These are phyloP conservation scores for Paracamarosporium sp. DNA, from an alignment of 2,329 filamentous ascomycete genomes.

Conservation along the genomic window DNA sequence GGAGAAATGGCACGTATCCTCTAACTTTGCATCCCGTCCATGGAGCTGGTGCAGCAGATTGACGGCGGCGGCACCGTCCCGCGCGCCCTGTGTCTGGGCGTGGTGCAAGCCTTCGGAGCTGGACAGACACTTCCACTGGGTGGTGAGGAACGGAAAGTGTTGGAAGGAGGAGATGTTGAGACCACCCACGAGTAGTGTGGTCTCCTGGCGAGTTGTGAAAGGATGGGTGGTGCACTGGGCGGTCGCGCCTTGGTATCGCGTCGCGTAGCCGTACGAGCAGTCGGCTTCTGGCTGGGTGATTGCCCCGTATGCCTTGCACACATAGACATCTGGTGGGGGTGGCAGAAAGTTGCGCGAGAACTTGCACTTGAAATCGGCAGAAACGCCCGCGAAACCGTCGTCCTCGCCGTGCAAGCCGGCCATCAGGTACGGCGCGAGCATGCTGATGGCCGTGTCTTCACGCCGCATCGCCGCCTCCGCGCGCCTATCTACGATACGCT, in stretches of 20 bases:
- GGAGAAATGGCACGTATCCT: neutral
- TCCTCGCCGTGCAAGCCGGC: neutral
- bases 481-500: no score
- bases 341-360: neutral
- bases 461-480: neutral
- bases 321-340: neutral
- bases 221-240: neutral
- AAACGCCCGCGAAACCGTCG: neutral
- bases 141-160: slow-evolving; percentile 2
- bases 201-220: neutral
- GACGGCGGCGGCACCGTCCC: neutral
- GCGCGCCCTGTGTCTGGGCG: neutral
- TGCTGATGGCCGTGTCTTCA: neutral
- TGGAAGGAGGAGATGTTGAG: neutral
- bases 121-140: slow-evolving; percentile 1
- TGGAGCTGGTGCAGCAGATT: neutral
- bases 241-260: neutral
- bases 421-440: neutral
- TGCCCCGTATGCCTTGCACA: neutral
- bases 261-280: neutral
- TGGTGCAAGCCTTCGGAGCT: neutral
- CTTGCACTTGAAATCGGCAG: neutral
- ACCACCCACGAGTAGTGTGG: neutral
- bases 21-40: neutral
- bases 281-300: neutral